Base-by-base conservation (phyloP, 225 moss, liverwort and hornwort genomes). In the Bryum argenteum region DNA sequence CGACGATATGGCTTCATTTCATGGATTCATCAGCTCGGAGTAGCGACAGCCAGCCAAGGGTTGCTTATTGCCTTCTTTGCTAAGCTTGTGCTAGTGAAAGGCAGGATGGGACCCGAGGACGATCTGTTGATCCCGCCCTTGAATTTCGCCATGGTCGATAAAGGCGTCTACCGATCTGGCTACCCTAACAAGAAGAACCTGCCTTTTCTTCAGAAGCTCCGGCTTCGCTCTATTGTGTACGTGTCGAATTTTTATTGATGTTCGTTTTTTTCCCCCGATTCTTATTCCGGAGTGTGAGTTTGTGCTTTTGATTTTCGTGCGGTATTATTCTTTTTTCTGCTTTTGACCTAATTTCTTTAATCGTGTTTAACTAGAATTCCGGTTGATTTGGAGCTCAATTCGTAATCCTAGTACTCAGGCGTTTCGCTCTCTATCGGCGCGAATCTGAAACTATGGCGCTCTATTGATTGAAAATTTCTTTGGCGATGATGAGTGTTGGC, bases 131-230 rank as follows among this genome's bases (percentile, higher is more conserved):
- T 97, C 23, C 93, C 91, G 64, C 96, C 96, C 6, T 66, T 97
- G 78, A 97, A 97, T 79, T 97, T 97, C 63, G 96, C 93, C 21
- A 92, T 97, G 93, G 96, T 97, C 39, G 96, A 97, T 69, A 91
- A 93, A 68, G 96, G 96, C 38, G 88, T 97, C 62, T 97, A 93
- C 79, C 81, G 96, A 78, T 97, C 93, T 22, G 91, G 96, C 21
- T 97, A 97, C 70, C 96, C 96, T 8, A 97, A 93, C 71, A 84
- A 82, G 65, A 93, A 93, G 86, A 96, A 96, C 61, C 74, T 91
- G 75, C 89, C 93, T 7, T 96, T 96, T 69, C 91, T 96, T 42
- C 85, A 91, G 40, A 96, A 96, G 81, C 81, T 93, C 51, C 89
- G 84, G 13, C 87, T 97, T 41, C 85, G 87, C 45, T 97, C 93